These are phyloP conservation scores for Penicillium aurantiogriseum DNA, from an alignment of 2,329 filamentous ascomycete species.

Conservation along the genomic window DNA sequence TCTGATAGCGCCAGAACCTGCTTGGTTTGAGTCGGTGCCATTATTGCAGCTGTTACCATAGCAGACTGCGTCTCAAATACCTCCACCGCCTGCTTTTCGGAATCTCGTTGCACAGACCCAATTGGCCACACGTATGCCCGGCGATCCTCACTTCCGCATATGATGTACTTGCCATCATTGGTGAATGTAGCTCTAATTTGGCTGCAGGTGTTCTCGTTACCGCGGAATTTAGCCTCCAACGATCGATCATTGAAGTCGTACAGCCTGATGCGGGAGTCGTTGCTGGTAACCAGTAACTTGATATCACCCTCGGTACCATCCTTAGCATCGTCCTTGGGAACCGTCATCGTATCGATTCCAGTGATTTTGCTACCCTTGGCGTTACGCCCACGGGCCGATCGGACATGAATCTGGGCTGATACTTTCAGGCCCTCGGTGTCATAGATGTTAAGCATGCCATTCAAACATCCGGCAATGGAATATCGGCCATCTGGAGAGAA, in stretches of 20 bases:
- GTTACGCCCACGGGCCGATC: conserved; percentile 87
- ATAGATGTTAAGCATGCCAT: conserved; percentile 83
- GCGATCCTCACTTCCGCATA: conserved; percentile 89
- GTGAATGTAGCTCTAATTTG: conserved; percentile 89
- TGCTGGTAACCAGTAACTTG: conserved; percentile 87
- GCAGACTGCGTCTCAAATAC: conserved; percentile 87
- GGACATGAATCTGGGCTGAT: conserved; percentile 85
- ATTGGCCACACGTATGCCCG: conserved; percentile 88
- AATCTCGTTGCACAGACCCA: conserved; percentile 61
- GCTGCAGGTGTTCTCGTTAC: conserved; percentile 83
- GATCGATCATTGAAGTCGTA: conserved; percentile 85
- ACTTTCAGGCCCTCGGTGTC: conserved; percentile 87
- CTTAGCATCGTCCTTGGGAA: conserved; percentile 55
- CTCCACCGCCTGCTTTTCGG: conserved; percentile 80
- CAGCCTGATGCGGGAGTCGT: conserved; percentile 86
- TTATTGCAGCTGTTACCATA: conserved; percentile 83
- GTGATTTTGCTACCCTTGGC: conserved; percentile 97
- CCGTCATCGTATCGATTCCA: conserved; percentile 73
- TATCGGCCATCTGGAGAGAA: conserved; percentile 91
- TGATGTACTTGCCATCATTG: conserved; percentile 80
- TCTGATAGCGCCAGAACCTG: conserved; percentile 76
- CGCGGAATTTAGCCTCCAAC: conserved; percentile 85
- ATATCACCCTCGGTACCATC: conserved; percentile 62
- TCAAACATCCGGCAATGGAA: conserved; percentile 83
- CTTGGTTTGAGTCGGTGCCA: conserved; percentile 76